Evolutionary conservation across 2,329 filamentous ascomycete species (phyloP), one percentile per base, ranked within the genome.

Genomic region (Aspergillus sp.): DNA sequence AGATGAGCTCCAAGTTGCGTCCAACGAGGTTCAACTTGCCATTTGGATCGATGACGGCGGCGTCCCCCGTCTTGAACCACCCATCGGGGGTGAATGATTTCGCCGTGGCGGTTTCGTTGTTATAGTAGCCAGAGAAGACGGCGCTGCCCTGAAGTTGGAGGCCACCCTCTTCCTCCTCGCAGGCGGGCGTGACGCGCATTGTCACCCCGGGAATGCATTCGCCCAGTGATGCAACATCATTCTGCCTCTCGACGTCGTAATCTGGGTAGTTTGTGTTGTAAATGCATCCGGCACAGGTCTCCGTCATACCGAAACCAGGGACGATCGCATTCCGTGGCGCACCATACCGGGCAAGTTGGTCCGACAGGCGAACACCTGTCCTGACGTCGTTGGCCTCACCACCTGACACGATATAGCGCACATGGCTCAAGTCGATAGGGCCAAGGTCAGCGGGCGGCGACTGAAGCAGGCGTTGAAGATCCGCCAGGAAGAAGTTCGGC

Each of bases 11-110:
- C 72, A 88, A 89, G 13, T 88, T 74, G 4, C 90, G 85, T 66
- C 95, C 90, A 0, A 89, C 91, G 63, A 94, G 89, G 74, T 84
- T 92, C 57, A 92, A 86, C 63, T 92, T 88, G n/a, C 87, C 88
- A 31, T 86, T 77, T 29, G 79, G 75, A 63, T 92, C 88, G 59
- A 86, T 80, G 53, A 87, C 82, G 13, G 88, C 87, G 16, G 93
- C 81, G 63, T 94, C 89, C 2, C 89, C 89, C 0, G 88, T 93
- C 72, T 85, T 89, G 76, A 92, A 92, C 73, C 83, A 94, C 17
- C 38, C 38, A 17, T 41, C 38, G 3, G 14, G 3, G 14, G 38
- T 41, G 16, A 41, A 41, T 19, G 38, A 11, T 10, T 41, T 16
- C 3, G 9, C 16, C 9, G n/a, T 41, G 5, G 14, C 16, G 4